A percentile compares a stretch with the other conserved stretches of the same genome.
phyloP scores from a whole-genome alignment of 495 filamentous ascomycete genomes.

The Letharia lupina region DNA sequence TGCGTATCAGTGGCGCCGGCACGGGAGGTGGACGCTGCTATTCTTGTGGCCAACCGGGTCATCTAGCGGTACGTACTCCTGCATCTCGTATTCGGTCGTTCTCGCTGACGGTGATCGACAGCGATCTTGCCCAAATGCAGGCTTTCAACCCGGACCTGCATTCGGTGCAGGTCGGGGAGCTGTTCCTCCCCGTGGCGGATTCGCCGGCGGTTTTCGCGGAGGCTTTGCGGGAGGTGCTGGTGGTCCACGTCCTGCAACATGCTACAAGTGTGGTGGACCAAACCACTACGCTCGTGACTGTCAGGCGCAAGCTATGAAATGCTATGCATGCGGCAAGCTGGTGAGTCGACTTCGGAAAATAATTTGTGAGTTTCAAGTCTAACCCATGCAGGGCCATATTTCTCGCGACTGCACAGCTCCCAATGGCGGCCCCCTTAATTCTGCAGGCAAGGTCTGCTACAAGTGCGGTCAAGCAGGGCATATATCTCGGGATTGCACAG shows the following conservation, averaged over 20 bases:
- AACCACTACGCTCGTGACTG: slow-evolving; percentile 99
- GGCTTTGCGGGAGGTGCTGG: slow-evolving; percentile 50
- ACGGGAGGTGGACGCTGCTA: slow-evolving; percentile 82
- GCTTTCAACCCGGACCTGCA: slow-evolving; percentile 41
- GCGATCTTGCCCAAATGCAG: slow-evolving; percentile 76
- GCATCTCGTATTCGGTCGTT: slow-evolving; percentile 1
- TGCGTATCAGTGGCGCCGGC: slow-evolving; percentile 76
- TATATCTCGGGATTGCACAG: slow-evolving; percentile 88
- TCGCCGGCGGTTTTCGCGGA: slow-evolving; percentile 57
- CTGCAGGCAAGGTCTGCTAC: slow-evolving; percentile 97
- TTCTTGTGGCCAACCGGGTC: slow-evolving; percentile 84
- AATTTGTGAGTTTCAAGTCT: slow-evolving; percentile 7
- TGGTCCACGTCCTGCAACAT: slow-evolving; percentile 76
- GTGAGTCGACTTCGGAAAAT: slow-evolving; percentile 29
- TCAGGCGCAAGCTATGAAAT: slow-evolving; percentile 99
- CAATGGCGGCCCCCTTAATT: slow-evolving; percentile 91
- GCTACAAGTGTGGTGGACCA: slow-evolving; percentile 98
- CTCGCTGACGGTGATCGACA: slow-evolving; percentile 29
- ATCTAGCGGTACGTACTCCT: slow-evolving; percentile 61
- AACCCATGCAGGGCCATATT: slow-evolving; percentile 63
- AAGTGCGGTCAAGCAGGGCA: slow-evolving; percentile 91
- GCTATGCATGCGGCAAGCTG: slow-evolving; percentile 97
- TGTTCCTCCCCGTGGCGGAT: slow-evolving; percentile 58
- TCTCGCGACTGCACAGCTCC: slow-evolving; percentile 95
- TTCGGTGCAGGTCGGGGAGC: slow-evolving; percentile 55